Conservation (phyloP, 1,139 yeast species). For the Blastobotrys persicus region DNA sequence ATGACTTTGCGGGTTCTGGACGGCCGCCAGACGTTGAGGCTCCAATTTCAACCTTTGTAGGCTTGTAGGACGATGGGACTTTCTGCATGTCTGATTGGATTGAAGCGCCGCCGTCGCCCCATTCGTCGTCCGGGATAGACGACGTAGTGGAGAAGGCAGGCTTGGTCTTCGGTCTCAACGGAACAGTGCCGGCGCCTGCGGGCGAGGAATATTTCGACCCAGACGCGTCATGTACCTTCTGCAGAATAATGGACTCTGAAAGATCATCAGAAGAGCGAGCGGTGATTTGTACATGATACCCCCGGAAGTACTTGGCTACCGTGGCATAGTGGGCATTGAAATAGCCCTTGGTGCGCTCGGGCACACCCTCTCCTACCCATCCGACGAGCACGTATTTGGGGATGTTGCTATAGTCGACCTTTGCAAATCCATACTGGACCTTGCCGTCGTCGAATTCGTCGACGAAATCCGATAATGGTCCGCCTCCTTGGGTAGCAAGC, state of each 20-base stretch:
- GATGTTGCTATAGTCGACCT: constrained; percentile 87
- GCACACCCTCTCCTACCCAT: constrained; percentile 62
- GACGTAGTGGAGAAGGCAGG: constrained; percentile 37
- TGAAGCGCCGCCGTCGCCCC: constrained; percentile 54
- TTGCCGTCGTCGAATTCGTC: constrained; percentile 81
- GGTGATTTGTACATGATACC: constrained; percentile 93
- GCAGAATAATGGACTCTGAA: constrained; percentile 70
- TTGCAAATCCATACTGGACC: constrained; percentile 86
- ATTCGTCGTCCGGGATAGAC: constrained; percentile 43
- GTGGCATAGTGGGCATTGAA: constrained; percentile 44
- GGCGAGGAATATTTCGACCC: constrained; percentile 86
- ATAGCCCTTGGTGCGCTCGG: constrained; percentile 43
- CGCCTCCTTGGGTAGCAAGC: constrained; percentile 41
- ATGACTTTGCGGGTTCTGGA: constrained; percentile 30
- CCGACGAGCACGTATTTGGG: constrained; percentile 81
- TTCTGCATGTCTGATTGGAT: constrained; percentile 45
- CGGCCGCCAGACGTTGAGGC: constrained; percentile 33
- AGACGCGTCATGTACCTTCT: constrained; percentile 83
- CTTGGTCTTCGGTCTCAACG: constrained; percentile 38
- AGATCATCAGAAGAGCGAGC: constrained; percentile 94
- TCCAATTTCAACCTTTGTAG: constrained; percentile 53
- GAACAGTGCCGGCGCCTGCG: constrained; percentile 31
- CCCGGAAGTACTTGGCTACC: constrained; percentile 45
- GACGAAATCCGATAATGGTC: constrained; percentile 73
- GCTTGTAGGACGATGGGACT: constrained; percentile 68